Conservation (phyloP, 2,329 filamentous ascomycete species). For the Talaromyces sp. region DNA sequence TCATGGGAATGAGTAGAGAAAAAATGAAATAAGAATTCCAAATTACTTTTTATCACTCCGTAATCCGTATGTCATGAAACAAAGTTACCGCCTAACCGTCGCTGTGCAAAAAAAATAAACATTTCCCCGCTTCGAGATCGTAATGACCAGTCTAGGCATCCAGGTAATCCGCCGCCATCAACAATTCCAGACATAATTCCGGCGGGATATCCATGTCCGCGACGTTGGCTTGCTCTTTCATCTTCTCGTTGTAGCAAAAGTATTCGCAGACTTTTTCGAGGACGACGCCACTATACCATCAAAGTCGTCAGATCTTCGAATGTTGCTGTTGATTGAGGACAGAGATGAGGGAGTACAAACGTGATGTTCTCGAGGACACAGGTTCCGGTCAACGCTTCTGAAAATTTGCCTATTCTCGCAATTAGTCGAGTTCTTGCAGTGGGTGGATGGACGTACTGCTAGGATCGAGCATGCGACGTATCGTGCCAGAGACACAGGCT, state of each 20-base stretch:
- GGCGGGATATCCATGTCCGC: constrained; percentile 64
- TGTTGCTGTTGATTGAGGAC: neutral
- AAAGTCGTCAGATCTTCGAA: neutral
- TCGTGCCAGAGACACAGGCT: constrained; percentile 58
- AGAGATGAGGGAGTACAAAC: constrained; percentile 34
- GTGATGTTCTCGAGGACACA: constrained; percentile 59
- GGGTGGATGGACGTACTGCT: constrained; percentile 47
- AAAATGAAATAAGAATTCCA: neutral
- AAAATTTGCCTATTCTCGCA: constrained; percentile 52
- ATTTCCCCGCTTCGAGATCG: neutral
- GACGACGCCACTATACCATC: constrained; percentile 51
- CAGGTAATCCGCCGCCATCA: constrained; percentile 66
- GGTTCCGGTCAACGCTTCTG: constrained; percentile 56
- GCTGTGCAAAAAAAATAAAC: neutral
- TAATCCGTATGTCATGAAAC: neutral
- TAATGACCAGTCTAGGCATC: constrained; percentile 37
- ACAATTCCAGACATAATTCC: constrained; percentile 61
- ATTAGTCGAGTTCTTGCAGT: neutral
- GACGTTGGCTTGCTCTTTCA: constrained; percentile 57
- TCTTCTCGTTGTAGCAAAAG: constrained; percentile 64
- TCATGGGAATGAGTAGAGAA: neutral
- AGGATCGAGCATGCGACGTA: constrained; percentile 62
- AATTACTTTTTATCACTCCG: neutral
- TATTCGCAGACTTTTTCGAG: constrained; percentile 69
- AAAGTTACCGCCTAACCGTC: neutral